Conservation (phyloP, 2,329 filamentous ascomycete genomes). For the Aspergillus aculeatinus region DNA sequence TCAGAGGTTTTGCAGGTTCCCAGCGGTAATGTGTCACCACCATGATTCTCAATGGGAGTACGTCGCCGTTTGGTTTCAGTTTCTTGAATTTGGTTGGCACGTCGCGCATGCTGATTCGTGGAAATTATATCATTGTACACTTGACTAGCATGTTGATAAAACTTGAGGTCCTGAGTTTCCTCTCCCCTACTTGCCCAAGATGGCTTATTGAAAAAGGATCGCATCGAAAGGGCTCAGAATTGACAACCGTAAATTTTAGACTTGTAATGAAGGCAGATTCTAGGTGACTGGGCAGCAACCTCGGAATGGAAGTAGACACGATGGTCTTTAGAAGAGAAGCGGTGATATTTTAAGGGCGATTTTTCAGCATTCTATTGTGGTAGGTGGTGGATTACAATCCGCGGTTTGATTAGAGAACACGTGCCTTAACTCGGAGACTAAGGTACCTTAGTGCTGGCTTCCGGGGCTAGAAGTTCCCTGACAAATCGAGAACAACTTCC, state of each 20-base stretch:
- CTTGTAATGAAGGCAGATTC: neutral
- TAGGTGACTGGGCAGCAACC: neutral
- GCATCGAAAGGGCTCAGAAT: conserved; percentile 25
- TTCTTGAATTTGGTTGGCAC: conserved; percentile 10
- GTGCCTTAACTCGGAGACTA: no score
- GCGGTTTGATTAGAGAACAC: neutral
- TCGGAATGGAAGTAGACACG: neutral
- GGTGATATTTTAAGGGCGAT: no score
- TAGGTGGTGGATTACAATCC: neutral
- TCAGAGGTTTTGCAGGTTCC: neutral
- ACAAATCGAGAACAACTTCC: neutral
- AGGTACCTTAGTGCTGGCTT: no score
- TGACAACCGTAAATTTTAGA: neutral
- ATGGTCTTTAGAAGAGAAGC: no score
- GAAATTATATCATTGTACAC: conserved; percentile 48
- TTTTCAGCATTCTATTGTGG: no score
- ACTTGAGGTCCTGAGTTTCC: conserved; percentile 37
- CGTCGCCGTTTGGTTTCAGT: conserved; percentile 25
- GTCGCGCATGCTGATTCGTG: conserved; percentile 37
- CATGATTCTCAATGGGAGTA: conserved; percentile 19
- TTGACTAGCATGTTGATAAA: conserved; percentile 52
- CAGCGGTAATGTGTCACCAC: neutral
- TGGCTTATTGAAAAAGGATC: conserved; percentile 57
- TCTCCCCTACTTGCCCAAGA: conserved; percentile 48
- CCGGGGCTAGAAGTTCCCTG: neutral